phyloP scores from a whole-genome alignment of 2,329 filamentous ascomycete genomes.

The Hypoxylon sp. region DNA sequence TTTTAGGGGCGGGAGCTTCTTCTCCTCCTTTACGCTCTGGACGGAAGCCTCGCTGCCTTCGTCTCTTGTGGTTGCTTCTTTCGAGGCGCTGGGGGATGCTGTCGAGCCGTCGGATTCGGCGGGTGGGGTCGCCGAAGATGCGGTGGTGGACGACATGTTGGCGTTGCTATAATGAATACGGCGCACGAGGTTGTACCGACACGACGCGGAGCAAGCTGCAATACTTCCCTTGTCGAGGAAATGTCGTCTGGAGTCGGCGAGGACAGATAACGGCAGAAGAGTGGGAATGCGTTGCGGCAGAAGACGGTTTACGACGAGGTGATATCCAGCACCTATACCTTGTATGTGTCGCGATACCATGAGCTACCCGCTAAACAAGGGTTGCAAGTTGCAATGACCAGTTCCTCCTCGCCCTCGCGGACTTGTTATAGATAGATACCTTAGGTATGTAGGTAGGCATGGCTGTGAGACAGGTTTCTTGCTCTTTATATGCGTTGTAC shows the following conservation, averaged over 20 bases:
- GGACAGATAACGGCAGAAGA: neutral
- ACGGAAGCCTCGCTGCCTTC: neutral
- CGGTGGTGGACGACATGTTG: conserved; percentile 19
- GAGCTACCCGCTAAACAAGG: neutral
- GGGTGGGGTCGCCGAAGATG: conserved; percentile 1
- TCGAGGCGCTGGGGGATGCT: neutral
- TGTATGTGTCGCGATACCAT: conserved; percentile 14
- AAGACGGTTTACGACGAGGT: conserved; percentile 7
- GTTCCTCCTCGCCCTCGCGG: conserved; percentile 2
- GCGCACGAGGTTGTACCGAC: neutral
- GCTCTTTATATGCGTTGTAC: neutral
- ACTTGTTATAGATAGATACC: neutral
- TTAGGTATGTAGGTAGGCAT: too few species aligned
- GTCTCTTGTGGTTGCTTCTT: conserved; percentile 2
- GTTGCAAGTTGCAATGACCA: neutral
- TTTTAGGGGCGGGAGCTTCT: conserved; percentile 67
- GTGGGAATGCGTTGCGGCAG: neutral
- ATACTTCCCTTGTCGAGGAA: neutral
- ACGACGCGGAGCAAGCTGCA: neutral
- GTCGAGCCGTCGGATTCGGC: conserved; percentile 1
- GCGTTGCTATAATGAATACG: neutral
- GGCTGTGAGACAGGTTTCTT: neutral
- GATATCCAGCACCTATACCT: conserved; percentile 8
- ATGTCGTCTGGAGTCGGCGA: neutral
- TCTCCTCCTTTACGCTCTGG: conserved; percentile 32